Evolutionary conservation across 768 basidiomycete species (phyloP).

Genomic region (Trametes maxima): DNA sequence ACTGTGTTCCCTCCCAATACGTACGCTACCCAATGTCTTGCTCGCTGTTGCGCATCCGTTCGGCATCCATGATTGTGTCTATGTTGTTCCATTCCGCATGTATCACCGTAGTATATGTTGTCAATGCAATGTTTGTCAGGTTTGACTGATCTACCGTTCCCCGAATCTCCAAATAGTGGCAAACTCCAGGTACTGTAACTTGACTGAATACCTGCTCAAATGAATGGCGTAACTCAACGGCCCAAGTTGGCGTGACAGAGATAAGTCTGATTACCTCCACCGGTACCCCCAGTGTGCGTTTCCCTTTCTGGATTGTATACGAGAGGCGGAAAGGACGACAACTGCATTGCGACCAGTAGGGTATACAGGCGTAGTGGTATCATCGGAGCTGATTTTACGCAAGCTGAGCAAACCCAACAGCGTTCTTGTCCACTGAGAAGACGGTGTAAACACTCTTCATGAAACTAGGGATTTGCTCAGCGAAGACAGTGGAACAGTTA

Average conservation of each 20-base stretch:
- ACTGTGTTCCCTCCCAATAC: not conserved
- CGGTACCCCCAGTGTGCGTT: no score
- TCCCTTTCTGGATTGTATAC: no score
- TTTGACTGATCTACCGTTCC: not conserved
- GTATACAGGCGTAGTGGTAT: not conserved
- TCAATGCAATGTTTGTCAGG: slow-evolving; percentile 10
- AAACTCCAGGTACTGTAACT: not conserved
- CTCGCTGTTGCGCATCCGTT: not conserved
- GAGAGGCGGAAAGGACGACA: no score
- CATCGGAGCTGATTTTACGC: not conserved
- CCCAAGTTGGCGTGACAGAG: no score
- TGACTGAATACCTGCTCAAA: no score
- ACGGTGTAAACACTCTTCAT: slow-evolving; percentile 17
- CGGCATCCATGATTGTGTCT: not conserved
- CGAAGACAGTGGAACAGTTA: no score
- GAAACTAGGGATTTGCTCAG: not conserved
- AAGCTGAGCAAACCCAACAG: slow-evolving; percentile 15
- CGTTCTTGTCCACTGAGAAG: slow-evolving; percentile 14
- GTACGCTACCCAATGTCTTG: slow-evolving; percentile 7
- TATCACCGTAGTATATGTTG: slow-evolving; percentile 12
- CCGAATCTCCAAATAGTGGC: not conserved
- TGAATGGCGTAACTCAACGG: no score
- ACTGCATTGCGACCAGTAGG: no score
- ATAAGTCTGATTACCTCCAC: no score
- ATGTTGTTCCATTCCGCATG: slow-evolving; percentile 19